These are phyloP conservation scores for Aspergillus bombycis DNA, from an alignment of 2,329 filamentous ascomycete genomes.

Conservation along the genomic window DNA sequence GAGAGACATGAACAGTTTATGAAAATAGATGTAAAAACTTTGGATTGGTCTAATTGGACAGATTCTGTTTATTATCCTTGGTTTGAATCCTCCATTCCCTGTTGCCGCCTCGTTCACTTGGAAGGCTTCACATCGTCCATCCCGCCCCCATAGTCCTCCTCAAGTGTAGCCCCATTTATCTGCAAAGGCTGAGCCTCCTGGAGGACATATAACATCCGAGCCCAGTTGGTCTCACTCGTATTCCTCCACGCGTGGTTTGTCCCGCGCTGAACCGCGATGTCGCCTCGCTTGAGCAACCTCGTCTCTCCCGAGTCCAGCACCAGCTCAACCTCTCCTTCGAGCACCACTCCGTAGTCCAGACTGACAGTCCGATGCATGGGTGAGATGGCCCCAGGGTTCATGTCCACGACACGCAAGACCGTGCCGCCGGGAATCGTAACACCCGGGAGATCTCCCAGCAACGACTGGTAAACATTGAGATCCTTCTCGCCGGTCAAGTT, in stretches of 20 bases:
- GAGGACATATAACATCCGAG: neutral
- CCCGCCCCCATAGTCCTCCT: neutral
- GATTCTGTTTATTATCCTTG: neutral
- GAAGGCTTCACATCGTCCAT: neutral
- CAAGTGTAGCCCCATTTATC: neutral
- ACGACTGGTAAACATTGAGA: neutral
- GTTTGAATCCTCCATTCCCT: neutral
- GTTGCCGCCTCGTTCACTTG: neutral
- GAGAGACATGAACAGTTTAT: neutral
- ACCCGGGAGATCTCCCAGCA: neutral
- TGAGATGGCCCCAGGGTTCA: neutral
- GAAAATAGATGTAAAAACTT: neutral
- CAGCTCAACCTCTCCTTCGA: neutral
- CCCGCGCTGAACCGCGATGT: slow-evolving; percentile 12
- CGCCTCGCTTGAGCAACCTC: slow-evolving; percentile 9
- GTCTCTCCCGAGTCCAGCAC: slow-evolving; percentile 9
- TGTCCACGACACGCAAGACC: neutral
- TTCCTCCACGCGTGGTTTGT: slow-evolving; percentile 17
- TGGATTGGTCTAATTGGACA: neutral
- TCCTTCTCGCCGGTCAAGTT: neutral
- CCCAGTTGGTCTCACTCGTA: neutral
- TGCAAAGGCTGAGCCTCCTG: neutral
- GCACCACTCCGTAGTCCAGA: neutral
- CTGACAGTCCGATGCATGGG: neutral
- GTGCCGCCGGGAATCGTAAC: neutral